Evolutionary conservation across 1,284 basidiomycete species (phyloP), one percentile per base, ranked within the genome.

Genomic region (Xerocomus amazonicus): DNA sequence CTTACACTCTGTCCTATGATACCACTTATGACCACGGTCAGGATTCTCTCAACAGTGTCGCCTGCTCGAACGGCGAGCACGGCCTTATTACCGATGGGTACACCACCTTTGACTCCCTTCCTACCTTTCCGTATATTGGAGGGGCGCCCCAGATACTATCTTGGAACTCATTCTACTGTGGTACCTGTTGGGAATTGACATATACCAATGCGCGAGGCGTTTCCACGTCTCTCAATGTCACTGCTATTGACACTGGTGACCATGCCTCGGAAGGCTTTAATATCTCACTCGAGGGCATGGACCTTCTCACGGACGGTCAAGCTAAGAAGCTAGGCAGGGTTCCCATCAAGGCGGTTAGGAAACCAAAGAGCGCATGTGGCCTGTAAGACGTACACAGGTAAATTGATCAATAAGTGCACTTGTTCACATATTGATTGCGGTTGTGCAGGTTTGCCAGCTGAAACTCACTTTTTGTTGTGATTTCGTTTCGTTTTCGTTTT

Each of bases 61-160:
- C 74, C 16, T 82, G 80, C 63, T 79, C 78, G 2, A 72, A 74
- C 50, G 78, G 77, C 7, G 47, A 57, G 40, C 26, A 59, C 34
- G 67, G 65, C 37, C 67, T 81, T 19, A 36, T 72, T 40, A 72
- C 70, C 26, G 60, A 62, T 16, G 70, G 71, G 14, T 79, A 64
- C 57, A 63, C 61, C 12, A 78, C 70, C 31, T 75, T 79, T 54
- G 63, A 62, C n/a, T 63, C 68, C 29, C 62, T 83, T 29, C 76
- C 78, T 28, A 65, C 56, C 47, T 81, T 75, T 66, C 78, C 79
- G 7, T 60, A 67, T 62, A 74, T 82, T 58, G 79, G 76, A 23
- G 77, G 71, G 3, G 68, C 72, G 4, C 56, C 60, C 13, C 69
- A 63, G 14, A 58, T 82, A 50, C 1, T 19, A n/a, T 43, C 38